A percentile compares a stretch with the other conserved stretches of the same genome.
These are phyloP conservation scores for Diplodia corticola DNA, from an alignment of 2,329 filamentous ascomycete species.

Conservation along the genomic window DNA sequence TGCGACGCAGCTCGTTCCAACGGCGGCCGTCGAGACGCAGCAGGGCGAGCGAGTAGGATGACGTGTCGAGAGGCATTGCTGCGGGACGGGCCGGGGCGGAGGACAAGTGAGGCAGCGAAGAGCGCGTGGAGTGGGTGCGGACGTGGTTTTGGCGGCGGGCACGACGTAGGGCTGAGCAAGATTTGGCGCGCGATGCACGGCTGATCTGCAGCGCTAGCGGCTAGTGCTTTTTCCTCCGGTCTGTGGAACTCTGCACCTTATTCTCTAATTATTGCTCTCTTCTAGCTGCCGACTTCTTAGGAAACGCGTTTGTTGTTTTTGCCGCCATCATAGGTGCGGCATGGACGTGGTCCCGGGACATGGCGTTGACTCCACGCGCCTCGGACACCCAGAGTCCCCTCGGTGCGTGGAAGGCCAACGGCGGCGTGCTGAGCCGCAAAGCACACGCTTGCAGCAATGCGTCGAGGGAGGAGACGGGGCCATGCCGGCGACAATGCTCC, in stretches of 20 bases:
- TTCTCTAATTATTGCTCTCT: slow-evolving; percentile 45
- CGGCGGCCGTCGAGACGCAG: slow-evolving; percentile 69
- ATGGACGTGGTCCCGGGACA: slow-evolving; percentile 56
- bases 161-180: slow-evolving; percentile 12
- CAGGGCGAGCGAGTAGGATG: slow-evolving; percentile 83
- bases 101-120: not conserved
- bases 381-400: slow-evolving; percentile 51
- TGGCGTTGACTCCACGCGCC: slow-evolving; percentile 60
- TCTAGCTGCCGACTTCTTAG: slow-evolving; percentile 26
- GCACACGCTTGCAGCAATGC: slow-evolving; percentile 48
- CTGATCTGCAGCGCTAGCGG: slow-evolving; percentile 20
- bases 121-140: not conserved
- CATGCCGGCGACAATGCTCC: slow-evolving; percentile 57
- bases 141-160: not conserved
- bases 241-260: slow-evolving; percentile 31
- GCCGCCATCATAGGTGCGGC: slow-evolving; percentile 39
- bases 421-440: slow-evolving; percentile 56
- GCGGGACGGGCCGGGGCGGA: not conserved
- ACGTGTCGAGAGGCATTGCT: slow-evolving; percentile 90
- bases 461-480: slow-evolving; percentile 41
- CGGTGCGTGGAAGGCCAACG: slow-evolving; percentile 55
- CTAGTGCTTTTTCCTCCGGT: not conserved
- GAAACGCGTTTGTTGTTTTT: not conserved
- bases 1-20: slow-evolving; percentile 93
- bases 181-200: slow-evolving; percentile 12